Evolutionary conservation across 2,329 filamentous ascomycete genomes (phyloP).

Genomic region (Lachnellula occidentalis): DNA sequence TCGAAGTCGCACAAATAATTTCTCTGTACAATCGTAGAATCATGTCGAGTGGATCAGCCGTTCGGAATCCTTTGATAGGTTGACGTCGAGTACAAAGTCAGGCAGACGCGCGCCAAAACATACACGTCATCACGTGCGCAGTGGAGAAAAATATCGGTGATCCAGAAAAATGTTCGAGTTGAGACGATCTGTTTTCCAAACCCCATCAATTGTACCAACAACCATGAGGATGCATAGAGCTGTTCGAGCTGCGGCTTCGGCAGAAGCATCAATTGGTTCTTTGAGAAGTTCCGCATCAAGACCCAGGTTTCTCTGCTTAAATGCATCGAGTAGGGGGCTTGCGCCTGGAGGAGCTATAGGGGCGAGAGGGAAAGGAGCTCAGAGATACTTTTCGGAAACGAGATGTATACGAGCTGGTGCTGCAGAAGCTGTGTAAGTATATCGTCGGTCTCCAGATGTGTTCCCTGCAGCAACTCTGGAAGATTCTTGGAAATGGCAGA

Average conservation of each 20-base stretch:
- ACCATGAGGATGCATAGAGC: conserved; percentile 28
- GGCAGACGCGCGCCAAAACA: background rate
- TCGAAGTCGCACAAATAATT: conserved; percentile 3
- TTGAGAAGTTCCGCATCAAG: conserved; percentile 19
- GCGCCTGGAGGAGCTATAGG: conserved; percentile 8
- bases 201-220: conserved; percentile 14
- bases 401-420: conserved; percentile 21
- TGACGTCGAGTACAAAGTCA: no score
- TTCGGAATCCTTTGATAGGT: no score
- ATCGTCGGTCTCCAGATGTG: background rate
- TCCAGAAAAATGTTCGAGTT: conserved; percentile 12
- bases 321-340: conserved; percentile 20
- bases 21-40: background rate
- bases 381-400: conserved; percentile 28
- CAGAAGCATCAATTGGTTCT: conserved; percentile 20
- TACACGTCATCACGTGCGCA: conserved; percentile 1
- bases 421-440: conserved; percentile 29
- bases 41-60: background rate
- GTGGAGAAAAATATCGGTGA: background rate
- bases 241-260: conserved; percentile 24
- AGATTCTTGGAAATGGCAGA: no score
- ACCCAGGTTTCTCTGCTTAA: conserved; percentile 27
- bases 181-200: conserved; percentile 6
- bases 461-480: no score
- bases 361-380: conserved; percentile 13